Evolutionary conservation across 1,284 basidiomycete genomes (phyloP), one percentile per base, ranked within the genome.

Genomic region (Ganoderma multipileum): DNA sequence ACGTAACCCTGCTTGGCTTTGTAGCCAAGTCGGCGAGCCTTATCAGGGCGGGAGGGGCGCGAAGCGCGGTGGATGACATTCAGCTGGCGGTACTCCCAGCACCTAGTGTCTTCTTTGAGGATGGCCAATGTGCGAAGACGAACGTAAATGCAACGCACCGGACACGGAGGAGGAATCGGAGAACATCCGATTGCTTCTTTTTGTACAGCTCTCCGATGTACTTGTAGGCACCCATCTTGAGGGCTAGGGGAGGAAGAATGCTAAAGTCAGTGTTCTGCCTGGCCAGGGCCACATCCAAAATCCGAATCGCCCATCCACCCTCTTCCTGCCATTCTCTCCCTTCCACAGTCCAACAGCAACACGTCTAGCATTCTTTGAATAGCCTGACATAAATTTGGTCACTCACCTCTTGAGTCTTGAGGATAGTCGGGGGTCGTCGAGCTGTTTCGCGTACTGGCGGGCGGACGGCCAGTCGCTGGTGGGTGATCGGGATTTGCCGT

Each of bases 1-100:
- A 99, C 94, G 83, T 96, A 99, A 79, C 98, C 98, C 85, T 99
- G 98, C 91, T 99, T 99, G 82, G 98, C 95, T 87, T 98, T 99
- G 92, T 99, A 99, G 68, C 97, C 97, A 72, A 99, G 88, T 76
- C 97, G 94, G 83, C 97, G 95, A 75, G 97, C 97, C 90, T 99
- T 99, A 89, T 99, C 97, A 68, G 97, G 98, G 81, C 98, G 95
- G 67, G 97, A 99, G 68, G 97, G 97, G 72, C 97, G 95, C 73
- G 96, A 96, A 67, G 97, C 97, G 74, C 97, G 95, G 89, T 99
- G 97, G 81, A 99, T 95, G 75, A 99, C 96, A 78, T 98, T 97
- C 79, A 99, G 86, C 83, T 99, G 97, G 77, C 96, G 94, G 87
- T 96, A 98, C 82, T 99, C 97, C 97, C 97, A 99, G 91, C 97